phyloP scores from a whole-genome alignment of 2,329 filamentous ascomycete species.

The Fusarium citri region DNA sequence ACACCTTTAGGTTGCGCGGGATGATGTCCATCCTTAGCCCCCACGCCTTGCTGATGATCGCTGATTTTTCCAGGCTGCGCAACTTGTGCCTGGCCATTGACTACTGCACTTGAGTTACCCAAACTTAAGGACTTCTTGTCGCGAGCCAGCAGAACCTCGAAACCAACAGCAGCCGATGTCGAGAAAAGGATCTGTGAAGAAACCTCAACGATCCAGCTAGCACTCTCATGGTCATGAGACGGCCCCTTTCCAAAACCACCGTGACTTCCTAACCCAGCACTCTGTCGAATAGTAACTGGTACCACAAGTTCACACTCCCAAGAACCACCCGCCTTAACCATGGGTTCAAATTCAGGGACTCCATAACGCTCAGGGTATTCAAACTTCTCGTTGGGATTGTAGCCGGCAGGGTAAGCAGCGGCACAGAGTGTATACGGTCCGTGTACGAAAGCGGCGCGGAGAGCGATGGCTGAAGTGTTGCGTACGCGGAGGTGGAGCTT shows the following conservation, averaged over 20 bases:
- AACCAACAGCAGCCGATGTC: slow-evolving; percentile 85
- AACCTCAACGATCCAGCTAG: slow-evolving; percentile 91
- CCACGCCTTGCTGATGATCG: slow-evolving; percentile 77
- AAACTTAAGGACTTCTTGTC: slow-evolving; percentile 85
- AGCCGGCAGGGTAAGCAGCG: slow-evolving; percentile 84
- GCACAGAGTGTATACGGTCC: slow-evolving; percentile 93
- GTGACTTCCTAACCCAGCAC: slow-evolving; percentile 62
- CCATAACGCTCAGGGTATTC: slow-evolving; percentile 77
- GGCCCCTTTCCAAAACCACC: slow-evolving; percentile 60
- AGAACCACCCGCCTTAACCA: slow-evolving; percentile 91
- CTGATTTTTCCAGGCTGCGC: slow-evolving; percentile 77
- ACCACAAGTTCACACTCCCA: slow-evolving; percentile 86
- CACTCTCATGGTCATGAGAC: slow-evolving; percentile 64
- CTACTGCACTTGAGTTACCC: slow-evolving; percentile 61
- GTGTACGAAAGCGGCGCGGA: slow-evolving; percentile 95
- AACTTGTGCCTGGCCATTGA: slow-evolving; percentile 59
- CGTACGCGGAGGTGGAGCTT: slow-evolving; percentile 87
- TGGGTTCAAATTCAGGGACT: slow-evolving; percentile 91
- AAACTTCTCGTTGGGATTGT: slow-evolving; percentile 84
- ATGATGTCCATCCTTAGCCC: slow-evolving; percentile 68
- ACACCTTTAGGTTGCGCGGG: slow-evolving; percentile 77
- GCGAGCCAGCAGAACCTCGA: slow-evolving; percentile 85
- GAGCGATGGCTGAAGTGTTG: slow-evolving; percentile 89
- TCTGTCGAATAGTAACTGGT: slow-evolving; percentile 79
- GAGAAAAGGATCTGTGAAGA: slow-evolving; percentile 96